Base-by-base conservation (phyloP, 768 basidiomycete genomes). In the Boletus edulis region DNA sequence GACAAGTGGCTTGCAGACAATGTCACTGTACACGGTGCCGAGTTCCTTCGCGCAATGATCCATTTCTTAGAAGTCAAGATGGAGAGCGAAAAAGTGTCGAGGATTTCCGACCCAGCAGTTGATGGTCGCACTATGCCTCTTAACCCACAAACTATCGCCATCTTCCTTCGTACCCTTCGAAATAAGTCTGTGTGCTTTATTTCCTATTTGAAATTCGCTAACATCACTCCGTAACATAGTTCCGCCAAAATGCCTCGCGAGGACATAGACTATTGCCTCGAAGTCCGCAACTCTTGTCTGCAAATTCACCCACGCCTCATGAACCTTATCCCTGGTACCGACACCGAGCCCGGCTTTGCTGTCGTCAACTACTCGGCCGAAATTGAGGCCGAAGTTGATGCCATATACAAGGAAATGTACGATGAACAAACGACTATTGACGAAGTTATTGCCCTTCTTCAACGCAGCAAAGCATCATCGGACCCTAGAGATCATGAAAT, bases 381-480 rank as follows among this genome's bases (percentile, higher is more conserved):
- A 63, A 89, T 96, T 51, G 93, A 97, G 69, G 78, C 83, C 12
- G 94, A 98, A 73, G 94, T 97, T 53, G 97, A 98, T 62, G 80
- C 84, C 49, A 94, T 97, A 69, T 98, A 96, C 79, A 94, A 94
- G 72, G 87, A 94, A 72, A 97, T 99, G 94, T 99, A 98, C 72
- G 91, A 94, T 68, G 92, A 94, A 68, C 85, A 93, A 63, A 90
- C 93, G 52, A 82, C 91, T 52, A 93, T 98, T 64, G 96, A 98
- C 69, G 91, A 96, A 58, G 94, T 98, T 59, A 90, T 98, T 57
- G 75, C 81, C 27, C 85, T 94, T 74, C 84, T 99, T 27, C 89
- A 91, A 72, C 83, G 86, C 51, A 84, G 86, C 76, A 94, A 95
- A 67, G 83, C 81, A 47, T 95, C 94, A 31, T 79, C 82, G 32